phyloP scores from a whole-genome alignment of 345 rosid species.

The Eucalyptus erythrocorys region DNA sequence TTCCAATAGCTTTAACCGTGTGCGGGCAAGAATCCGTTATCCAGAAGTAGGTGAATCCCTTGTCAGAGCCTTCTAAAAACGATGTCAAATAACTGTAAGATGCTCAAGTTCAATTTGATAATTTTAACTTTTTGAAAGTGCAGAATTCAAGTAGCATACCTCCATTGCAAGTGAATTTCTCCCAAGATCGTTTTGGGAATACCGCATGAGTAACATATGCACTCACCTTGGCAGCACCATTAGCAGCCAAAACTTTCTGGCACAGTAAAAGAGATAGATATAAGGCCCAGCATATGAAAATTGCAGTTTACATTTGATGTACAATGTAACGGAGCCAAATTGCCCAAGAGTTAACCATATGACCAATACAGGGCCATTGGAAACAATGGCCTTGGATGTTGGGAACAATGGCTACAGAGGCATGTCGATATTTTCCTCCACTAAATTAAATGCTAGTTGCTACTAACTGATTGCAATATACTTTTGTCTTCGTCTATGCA shows the following conservation, averaged over 20 bases:
- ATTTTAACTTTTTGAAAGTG: not conserved
- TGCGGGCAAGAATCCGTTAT: conserved; percentile 93
- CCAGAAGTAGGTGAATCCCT: conserved; percentile 82
- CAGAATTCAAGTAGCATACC: conserved; percentile 18
- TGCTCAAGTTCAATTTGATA: not conserved
- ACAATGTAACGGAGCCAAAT: not conserved
- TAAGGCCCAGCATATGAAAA: not conserved
- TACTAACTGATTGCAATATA: not conserved
- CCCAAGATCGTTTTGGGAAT: conserved; percentile 92
- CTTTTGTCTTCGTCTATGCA: not conserved
- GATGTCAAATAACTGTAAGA: not conserved
- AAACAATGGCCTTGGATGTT: not conserved
- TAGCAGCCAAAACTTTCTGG: conserved; percentile 88
- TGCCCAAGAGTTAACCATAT: not conserved
- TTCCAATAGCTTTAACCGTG: conserved; percentile 70
- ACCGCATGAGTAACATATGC: conserved; percentile 97
- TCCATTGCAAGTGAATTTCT: conserved; percentile 49
- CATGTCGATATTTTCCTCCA: not conserved
- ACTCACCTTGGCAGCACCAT: conserved; percentile 92
- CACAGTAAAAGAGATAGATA: not conserved
- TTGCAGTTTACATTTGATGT: not conserved
- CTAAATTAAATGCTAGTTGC: not conserved
- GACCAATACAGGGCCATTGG: not conserved
- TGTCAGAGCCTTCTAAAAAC: conserved; percentile 20
- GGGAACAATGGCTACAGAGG: not conserved